These are phyloP conservation scores for Dactylis glomerata DNA, from an alignment of 176 grass and related monocot genomes.

Conservation along the genomic window DNA sequence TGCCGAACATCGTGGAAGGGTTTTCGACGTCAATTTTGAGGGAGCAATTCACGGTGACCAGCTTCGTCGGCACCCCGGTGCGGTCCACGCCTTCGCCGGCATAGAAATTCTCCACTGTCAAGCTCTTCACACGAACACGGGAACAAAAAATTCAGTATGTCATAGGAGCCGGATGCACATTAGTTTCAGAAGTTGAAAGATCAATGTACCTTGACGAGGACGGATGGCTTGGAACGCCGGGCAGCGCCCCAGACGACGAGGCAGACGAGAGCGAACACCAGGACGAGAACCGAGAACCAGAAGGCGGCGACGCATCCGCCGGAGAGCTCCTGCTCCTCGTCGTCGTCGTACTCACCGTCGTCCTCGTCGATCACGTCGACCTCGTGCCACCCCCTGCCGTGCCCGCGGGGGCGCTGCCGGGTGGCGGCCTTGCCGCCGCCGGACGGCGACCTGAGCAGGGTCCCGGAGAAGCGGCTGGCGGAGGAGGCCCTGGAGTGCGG, in stretches of 20 bases:
- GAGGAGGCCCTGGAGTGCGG: constrained; percentile 84
- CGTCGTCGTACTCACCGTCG: constrained; percentile 49
- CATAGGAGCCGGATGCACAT: neutral
- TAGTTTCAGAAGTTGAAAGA: neutral
- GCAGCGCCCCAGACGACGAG: constrained; percentile 86
- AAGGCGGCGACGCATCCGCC: constrained; percentile 49
- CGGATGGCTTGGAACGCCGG: constrained; percentile 50
- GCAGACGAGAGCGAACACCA: constrained; percentile 62
- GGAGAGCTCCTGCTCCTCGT: constrained; percentile 37
- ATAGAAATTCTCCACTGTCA: constrained; percentile 76
- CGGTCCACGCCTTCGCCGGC: constrained; percentile 68
- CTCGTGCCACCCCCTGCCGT: constrained; percentile 66
- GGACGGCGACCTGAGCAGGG: constrained; percentile 44
- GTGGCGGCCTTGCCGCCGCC: constrained; percentile 14
- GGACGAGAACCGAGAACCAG: constrained; percentile 39
- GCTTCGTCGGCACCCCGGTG: constrained; percentile 78
- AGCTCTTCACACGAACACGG: constrained; percentile 36
- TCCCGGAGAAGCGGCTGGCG: constrained; percentile 74
- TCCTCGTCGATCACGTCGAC: constrained; percentile 62
- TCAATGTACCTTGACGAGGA: constrained; percentile 55
- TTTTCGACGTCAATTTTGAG: constrained; percentile 65
- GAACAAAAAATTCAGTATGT: neutral
- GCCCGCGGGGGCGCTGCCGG: constrained; percentile 37
- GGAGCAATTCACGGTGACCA: constrained; percentile 73
- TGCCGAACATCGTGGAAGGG: constrained; percentile 77